Evolutionary conservation across 371 early-diverging fungal genomes (phyloP), one percentile per base, ranked within the genome.

Genomic region (Funneliformis caledonium): DNA sequence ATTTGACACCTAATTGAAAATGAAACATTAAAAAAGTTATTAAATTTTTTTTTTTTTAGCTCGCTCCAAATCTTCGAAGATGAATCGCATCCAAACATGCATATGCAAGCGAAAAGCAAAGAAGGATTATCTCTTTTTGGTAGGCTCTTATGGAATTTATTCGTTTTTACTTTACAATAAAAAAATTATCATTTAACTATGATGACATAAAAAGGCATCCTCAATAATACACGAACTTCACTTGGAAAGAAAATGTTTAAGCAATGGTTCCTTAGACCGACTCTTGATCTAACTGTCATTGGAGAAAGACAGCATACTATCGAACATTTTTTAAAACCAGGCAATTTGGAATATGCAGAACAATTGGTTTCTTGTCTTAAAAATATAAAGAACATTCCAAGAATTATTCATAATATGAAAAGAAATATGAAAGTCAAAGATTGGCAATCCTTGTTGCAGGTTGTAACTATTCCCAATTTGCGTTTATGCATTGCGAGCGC

Each of bases 401-500:
- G 86, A 50, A 83, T 93, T 10, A 65, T 93, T 6, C 81, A 82
- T 7, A 84, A 85, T 8, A 81, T 94, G 45, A 85, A 83, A 60
- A 87, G 88, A 31, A 89, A 88, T 70, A 85, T 90, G 14, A 83
- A 86, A 1, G 19, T 88, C 4, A 76, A 65, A 11, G 94, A 94
- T n/a, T 95, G 95, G 95, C 91, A 92, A 56, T 83, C 86, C 0
- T 82, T 94, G 19, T 82, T 93, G 16, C 88, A 93, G 87, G 94
- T 94, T 81, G 22, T 47, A 31, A 61, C 4, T 43, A 19, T 56
- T 19, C 56, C 19, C 19, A 6, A 22, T 33, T 33, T 59, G 14
- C 6, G 12, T 65, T 8, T 56, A 14, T 45, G 22, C 11, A 14
- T 76, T 65, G 11, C 11, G 11, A 10, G 14, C 11, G n/a, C 73